Percentiles rank a stretch among this genome's conserved stretches.
Conservation (phyloP, 768 basidiomycete species). For the Kwoniella botswanensis region DNA sequence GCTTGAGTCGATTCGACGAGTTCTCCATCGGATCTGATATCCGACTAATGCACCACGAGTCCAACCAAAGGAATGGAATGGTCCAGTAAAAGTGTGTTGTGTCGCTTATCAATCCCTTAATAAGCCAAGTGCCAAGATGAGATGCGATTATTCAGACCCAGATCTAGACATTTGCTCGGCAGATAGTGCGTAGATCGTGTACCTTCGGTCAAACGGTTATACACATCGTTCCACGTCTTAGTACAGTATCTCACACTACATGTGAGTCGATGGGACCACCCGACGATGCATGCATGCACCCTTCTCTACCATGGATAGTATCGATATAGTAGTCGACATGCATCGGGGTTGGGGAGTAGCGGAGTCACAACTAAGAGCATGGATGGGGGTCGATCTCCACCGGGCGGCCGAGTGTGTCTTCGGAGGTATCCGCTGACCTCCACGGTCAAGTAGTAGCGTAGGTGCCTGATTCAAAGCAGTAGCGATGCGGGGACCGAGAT, state of each 20-base stretch:
- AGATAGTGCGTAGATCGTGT: neutral
- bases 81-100: too few species aligned
- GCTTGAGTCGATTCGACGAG: neutral
- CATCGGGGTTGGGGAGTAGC: neutral
- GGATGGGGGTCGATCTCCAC: too few species aligned
- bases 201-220: conserved; percentile 12
- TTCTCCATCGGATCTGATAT: neutral
- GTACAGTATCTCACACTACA: neutral
- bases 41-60: too few species aligned
- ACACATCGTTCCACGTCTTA: neutral
- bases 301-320: neutral
- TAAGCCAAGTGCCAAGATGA: neutral
- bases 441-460: neutral
- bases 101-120: conserved; percentile 18
- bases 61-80: neutral
- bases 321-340: neutral
- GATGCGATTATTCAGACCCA: neutral
- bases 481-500: neutral
- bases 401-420: conserved; percentile 9
- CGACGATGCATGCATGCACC: neutral
- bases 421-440: neutral
- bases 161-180: neutral
- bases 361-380: too few species aligned
- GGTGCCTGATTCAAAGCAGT: too few species aligned
- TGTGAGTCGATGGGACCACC: neutral